Conservation (phyloP, 202 grass and related monocot species). For the Panicum hallii region DNA sequence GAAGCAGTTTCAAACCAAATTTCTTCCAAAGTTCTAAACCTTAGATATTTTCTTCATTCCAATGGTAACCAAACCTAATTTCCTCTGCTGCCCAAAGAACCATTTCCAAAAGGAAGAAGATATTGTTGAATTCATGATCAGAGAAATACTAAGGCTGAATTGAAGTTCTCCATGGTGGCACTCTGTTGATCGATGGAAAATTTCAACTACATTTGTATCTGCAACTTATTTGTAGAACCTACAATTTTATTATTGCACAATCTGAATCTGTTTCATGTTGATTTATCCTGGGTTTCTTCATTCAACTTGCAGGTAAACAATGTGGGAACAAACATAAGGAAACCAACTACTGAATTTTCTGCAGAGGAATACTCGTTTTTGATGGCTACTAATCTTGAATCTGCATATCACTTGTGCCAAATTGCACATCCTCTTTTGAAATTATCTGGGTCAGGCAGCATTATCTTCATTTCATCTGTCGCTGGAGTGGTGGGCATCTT, state of each 20-base stretch:
- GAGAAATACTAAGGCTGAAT: constrained; percentile 19
- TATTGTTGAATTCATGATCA: too few relatives aligned
- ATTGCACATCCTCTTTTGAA: constrained; percentile 88
- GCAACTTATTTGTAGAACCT: neutral
- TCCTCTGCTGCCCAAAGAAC: too few relatives aligned
- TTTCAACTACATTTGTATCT: neutral
- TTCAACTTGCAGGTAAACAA: constrained; percentile 77
- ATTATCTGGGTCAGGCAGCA: constrained; percentile 73
- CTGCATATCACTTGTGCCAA: constrained; percentile 81
- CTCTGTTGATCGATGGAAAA: neutral
- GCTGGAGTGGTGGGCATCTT: constrained; percentile 47
- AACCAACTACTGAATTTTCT: constrained; percentile 60
- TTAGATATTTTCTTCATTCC: too few relatives aligned
- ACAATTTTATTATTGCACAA: neutral
- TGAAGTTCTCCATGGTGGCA: neutral
- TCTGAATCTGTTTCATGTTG: constrained; percentile 4
- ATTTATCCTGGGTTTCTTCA: neutral
- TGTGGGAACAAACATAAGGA: constrained; percentile 87
- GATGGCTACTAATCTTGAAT: constrained; percentile 88
- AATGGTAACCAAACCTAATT: too few relatives aligned
- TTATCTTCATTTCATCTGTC: constrained; percentile 86
- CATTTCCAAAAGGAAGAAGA: too few relatives aligned
- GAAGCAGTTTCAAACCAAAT: too few relatives aligned
- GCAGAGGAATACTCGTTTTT: constrained; percentile 75
- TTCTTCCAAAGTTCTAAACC: too few relatives aligned